phyloP scores from a whole-genome alignment of 305 asterid species.

The Fraxinus xanthoxyloides region DNA sequence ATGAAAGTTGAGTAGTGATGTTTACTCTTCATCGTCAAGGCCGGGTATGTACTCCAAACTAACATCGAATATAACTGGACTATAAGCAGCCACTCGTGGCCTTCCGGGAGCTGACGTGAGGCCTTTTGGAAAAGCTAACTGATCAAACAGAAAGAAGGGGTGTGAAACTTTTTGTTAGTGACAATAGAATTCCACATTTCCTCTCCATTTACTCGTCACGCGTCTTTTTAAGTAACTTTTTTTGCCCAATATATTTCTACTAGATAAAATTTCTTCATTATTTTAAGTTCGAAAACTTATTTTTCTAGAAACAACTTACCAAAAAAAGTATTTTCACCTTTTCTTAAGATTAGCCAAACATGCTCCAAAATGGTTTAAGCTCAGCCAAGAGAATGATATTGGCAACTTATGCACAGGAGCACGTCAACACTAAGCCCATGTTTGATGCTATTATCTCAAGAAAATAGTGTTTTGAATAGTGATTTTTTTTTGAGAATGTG shows the following conservation, averaged over 20 bases:
- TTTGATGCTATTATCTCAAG: too few species aligned
- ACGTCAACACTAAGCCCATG: neutral
- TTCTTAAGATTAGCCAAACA: neutral
- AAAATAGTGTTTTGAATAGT: neutral
- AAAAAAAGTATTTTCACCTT: neutral
- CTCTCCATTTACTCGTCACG: neutral
- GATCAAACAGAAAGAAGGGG: slow-evolving; percentile 22
- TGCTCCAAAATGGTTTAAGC: neutral
- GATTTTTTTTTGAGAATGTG: neutral
- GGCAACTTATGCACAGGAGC: neutral
- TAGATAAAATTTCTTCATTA: neutral
- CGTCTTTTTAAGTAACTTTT: neutral
- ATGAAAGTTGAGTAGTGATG: slow-evolving; percentile 1
- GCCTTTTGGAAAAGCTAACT: slow-evolving; percentile 96
- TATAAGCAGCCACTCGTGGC: slow-evolving; percentile 87
- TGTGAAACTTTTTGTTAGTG: neutral
- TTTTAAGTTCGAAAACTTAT: neutral
- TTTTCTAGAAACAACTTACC: neutral
- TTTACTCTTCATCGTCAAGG: slow-evolving; percentile 54
- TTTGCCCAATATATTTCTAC: neutral
- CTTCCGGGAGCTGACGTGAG: slow-evolving; percentile 91
- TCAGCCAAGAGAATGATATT: neutral
- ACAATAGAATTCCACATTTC: neutral
- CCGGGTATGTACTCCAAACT: slow-evolving; percentile 95
- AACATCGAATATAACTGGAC: slow-evolving; percentile 83